phyloP scores from a whole-genome alignment of 768 basidiomycete species.

The Multifurca ochricompacta region DNA sequence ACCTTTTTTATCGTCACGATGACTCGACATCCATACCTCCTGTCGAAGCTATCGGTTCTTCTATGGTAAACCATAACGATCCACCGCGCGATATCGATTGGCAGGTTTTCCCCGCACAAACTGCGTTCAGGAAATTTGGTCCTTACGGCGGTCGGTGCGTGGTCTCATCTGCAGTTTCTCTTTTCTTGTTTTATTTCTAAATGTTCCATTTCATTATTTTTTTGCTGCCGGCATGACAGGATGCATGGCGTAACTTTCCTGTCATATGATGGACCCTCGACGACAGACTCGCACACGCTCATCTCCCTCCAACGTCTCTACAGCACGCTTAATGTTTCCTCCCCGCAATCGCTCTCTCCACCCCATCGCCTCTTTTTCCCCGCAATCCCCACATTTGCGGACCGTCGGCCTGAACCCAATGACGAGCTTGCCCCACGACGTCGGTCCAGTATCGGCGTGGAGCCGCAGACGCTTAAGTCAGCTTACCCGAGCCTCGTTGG shows the following conservation, averaged over 20 bases:
- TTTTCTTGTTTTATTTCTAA: too few relatives aligned
- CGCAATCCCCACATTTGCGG: slow-evolving; percentile 52
- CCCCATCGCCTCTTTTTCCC: slow-evolving; percentile 62
- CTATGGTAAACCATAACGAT: slow-evolving; percentile 28
- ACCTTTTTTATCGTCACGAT: slow-evolving; percentile 72
- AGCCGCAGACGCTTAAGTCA: slow-evolving; percentile 38
- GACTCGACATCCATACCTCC: slow-evolving; percentile 53
- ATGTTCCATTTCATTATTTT: too few relatives aligned
- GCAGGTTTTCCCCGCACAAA: slow-evolving; percentile 31
- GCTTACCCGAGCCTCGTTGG: slow-evolving; percentile 60
- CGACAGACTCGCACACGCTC: slow-evolving; percentile 55
- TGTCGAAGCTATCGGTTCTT: slow-evolving; percentile 41
- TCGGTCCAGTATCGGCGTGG: slow-evolving; percentile 28
- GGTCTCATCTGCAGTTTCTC: not conserved
- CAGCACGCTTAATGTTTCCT: slow-evolving; percentile 44
- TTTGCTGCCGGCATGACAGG: slow-evolving; percentile 28
- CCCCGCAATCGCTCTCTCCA: slow-evolving; percentile 21
- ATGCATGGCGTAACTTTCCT: slow-evolving; percentile 60
- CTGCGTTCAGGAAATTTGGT: slow-evolving; percentile 26
- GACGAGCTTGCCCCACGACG: slow-evolving; percentile 24
- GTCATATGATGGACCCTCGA: slow-evolving; percentile 27
- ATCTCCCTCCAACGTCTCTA: slow-evolving; percentile 75
- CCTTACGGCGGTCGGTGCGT: slow-evolving; percentile 27
- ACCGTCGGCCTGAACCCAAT: slow-evolving; percentile 30
- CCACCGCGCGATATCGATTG: slow-evolving; percentile 48